Evolutionary conservation across 2,329 filamentous ascomycete genomes (phyloP), one percentile per base, ranked within the genome.

Genomic region (Fusarium palustre): DNA sequence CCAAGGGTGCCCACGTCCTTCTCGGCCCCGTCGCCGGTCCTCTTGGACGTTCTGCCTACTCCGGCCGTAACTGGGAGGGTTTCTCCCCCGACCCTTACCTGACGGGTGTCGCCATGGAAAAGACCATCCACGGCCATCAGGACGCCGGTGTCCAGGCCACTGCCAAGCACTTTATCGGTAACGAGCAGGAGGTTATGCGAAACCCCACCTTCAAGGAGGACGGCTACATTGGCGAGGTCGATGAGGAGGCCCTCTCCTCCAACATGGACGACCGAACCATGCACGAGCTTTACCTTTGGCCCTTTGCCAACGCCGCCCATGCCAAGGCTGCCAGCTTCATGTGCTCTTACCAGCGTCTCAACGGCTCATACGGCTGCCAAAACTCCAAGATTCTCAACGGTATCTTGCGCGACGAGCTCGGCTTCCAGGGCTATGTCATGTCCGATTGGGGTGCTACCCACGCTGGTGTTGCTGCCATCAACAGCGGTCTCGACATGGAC

Each of bases 311-410:
- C 31, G 77, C 77, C 16, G 74, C 75, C 48, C 73, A 72, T 45
- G 77, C 78, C 13, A 72, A 75, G 39, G 75, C 75, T n/a, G 69
- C 78, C 5, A 75, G 73, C 28, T 67, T 88, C 66, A 90, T 90
- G 88, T 89, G 88, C 78, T 88, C 89, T 0, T 93, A 93, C 82
- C 89, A 93, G 75, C 90, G 92, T 73, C 78, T 94, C 79, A 97
- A 97, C 82, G 92, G 92, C 78, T 92, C 89, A 13, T 93, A 93
- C 72, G 86, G 80, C n/a, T 96, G 93, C 79, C 91, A 95, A 75
- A 96, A 96, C 82, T 91, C 90, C 34, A 90, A 91, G 75, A 79
- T 91, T 9, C 81, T 93, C 68, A 96, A 96, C 75, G 88, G 89
- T 25, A 81, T 96, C 4, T 81, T 96, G 65, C 95, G 95, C 80